Evolutionary conservation across 768 basidiomycete genomes (phyloP).

Genomic region (Suillus plorans): DNA sequence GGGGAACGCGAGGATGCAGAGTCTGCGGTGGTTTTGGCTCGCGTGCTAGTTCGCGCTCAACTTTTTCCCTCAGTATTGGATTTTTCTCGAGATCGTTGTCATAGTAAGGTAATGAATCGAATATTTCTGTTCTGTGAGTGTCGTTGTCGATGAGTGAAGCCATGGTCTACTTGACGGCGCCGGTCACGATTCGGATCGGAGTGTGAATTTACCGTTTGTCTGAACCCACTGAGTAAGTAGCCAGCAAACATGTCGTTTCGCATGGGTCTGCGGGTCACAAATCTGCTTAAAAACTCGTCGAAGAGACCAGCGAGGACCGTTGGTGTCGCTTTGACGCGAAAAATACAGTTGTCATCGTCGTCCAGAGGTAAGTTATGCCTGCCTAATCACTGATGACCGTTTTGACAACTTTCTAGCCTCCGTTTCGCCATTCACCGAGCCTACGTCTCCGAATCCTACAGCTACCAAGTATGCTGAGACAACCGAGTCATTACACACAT

Average conservation of each 20-base stretch:
- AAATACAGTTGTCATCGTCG: slow-evolving; percentile 47
- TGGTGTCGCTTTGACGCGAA: slow-evolving; percentile 32
- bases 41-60: slow-evolving; percentile 73
- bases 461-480: slow-evolving; percentile 68
- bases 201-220: slow-evolving; percentile 5
- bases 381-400: background rate
- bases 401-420: slow-evolving; percentile 46
- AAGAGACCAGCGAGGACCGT: slow-evolving; percentile 32
- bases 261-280: slow-evolving; percentile 43
- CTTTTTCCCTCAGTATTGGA: slow-evolving; percentile 70
- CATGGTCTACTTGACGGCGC: slow-evolving; percentile 22
- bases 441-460: slow-evolving; percentile 86
- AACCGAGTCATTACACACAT: slow-evolving; percentile 81
- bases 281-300: slow-evolving; percentile 41
- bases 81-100: slow-evolving; percentile 87
- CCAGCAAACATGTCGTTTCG: slow-evolving; percentile 43
- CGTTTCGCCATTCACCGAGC: slow-evolving; percentile 81
- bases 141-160: slow-evolving; percentile 13
- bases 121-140: slow-evolving; percentile 33
- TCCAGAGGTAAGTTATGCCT: slow-evolving; percentile 44
- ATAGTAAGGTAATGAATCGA: slow-evolving; percentile 92
- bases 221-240: slow-evolving; percentile 17
- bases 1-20: slow-evolving; percentile 75
- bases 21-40: slow-evolving; percentile 58
- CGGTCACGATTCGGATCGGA: slow-evolving; percentile 8